Evolutionary conservation across 495 filamentous ascomycete genomes (phyloP).

Genomic region (Opeltia flavorubescens): DNA sequence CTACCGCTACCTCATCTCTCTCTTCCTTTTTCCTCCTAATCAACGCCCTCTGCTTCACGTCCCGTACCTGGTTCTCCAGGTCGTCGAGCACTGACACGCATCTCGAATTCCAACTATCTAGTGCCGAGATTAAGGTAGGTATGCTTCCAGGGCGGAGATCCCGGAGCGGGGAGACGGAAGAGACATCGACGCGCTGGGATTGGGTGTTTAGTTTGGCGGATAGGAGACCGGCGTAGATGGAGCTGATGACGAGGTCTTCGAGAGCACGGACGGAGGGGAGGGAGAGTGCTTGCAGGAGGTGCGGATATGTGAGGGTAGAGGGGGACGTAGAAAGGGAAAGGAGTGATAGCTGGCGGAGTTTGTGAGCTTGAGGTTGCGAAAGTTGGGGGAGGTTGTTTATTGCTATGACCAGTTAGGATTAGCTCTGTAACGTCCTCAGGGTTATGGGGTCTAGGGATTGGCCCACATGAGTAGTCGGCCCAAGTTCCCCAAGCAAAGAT

Average conservation of each 20-base stretch:
- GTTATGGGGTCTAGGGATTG: not conserved
- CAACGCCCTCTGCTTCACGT: constrained; percentile 34
- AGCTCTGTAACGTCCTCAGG: not conserved
- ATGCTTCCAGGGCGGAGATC: constrained; percentile 64
- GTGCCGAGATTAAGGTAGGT: constrained; percentile 45
- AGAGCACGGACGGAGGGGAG: constrained; percentile 56
- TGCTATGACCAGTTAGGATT: constrained; percentile 21
- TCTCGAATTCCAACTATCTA: constrained; percentile 61
- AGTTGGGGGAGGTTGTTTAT: constrained; percentile 53
- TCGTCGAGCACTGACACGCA: constrained; percentile 62
- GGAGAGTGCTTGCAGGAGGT: constrained; percentile 50
- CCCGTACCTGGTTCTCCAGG: constrained; percentile 61
- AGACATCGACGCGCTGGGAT: constrained; percentile 55
- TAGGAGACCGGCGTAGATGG: constrained; percentile 76
- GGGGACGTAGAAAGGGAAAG: constrained; percentile 54
- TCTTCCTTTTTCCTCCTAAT: constrained; percentile 33
- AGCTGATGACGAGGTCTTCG: constrained; percentile 78
- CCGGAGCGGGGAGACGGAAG: constrained; percentile 67
- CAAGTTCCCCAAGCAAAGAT: constrained; percentile 93
- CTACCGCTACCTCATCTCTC: constrained; percentile 33
- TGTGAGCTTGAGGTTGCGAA: constrained; percentile 56
- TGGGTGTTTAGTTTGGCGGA: constrained; percentile 54
- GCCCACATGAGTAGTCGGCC: constrained; percentile 52
- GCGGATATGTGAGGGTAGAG: constrained; percentile 51
- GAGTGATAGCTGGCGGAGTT: constrained; percentile 84